Base-by-base conservation (phyloP, 768 basidiomycete genomes). In the Boletus rubescentipes region DNA sequence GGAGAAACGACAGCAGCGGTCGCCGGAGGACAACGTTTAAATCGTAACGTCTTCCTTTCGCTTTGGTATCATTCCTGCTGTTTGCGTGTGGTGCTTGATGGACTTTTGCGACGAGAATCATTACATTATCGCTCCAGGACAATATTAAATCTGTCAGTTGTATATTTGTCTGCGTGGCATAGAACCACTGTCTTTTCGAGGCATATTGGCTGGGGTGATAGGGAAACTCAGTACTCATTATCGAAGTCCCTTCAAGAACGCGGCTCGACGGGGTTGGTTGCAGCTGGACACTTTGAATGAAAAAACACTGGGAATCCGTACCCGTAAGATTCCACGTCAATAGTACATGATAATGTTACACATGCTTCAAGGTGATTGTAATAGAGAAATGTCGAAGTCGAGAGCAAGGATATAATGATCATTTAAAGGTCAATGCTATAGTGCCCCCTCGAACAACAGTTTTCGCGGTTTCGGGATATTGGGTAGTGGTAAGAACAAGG, bases 381-480 rank as follows among this genome's bases (percentile, higher is more conserved):
- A 32, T 4, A 12, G 30, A 29, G 34, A 42, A 11, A 35, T 15
- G 21, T 23, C 4, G 16, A 15, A 26, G 23, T 30, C 15, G 23
- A 50, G 21, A 30, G 32, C 16, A 4, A 14, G 15, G 3, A 44
- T 26, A 3, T 15, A 30, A 21, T 10, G 21, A 10, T 31, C 37
- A 32, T 8, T 9, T n/a, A n/a, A n/a, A 26, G 8, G 5, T 2
- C 21, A 39, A 32, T 18, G 34, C 20, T 63, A 67, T 23, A 75
- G 56, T 16, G 70, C 61, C 29, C 65, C 67, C 39, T 75, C 74
- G 21, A 74, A 74, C 41, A 74, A 53, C 30, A 74, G 37, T 45
- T 55, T 66, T 20, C 74, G 67, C 23, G 72, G 72, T 61, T 70
- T 74, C 6, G 63, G 61, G 26, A 75, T 65, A n/a, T 44, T 48